phyloP scores from a whole-genome alignment of 108 stramenopile genomes.

The Cyclotella choctawhatcheeana region DNA sequence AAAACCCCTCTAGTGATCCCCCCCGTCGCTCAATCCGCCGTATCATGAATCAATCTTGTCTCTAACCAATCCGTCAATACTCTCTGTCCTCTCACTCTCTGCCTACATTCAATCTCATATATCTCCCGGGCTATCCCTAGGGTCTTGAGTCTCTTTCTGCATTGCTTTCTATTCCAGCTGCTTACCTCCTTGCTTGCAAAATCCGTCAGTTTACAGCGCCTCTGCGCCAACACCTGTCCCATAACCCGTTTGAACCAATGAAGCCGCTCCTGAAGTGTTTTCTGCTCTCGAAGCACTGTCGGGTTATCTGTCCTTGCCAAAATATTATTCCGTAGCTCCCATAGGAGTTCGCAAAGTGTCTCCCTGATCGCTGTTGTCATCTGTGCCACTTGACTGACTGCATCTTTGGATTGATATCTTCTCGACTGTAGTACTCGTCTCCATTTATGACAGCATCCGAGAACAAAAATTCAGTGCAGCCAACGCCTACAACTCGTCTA shows the following conservation, averaged over 20 bases:
- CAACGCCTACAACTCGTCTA: too few species aligned
- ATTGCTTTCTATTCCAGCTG: neutral
- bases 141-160: neutral
- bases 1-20: too few species aligned
- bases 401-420: neutral
- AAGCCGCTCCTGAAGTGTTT: neutral
- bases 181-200: neutral
- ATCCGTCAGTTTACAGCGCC: neutral
- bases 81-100: neutral
- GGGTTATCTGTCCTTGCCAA: neutral
- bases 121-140: neutral
- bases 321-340: neutral
- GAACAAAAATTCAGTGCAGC: too few species aligned
- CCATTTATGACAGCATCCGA: too few species aligned
- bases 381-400: neutral
- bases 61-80: constrained; percentile 1
- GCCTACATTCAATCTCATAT: neutral
- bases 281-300: too few species aligned
- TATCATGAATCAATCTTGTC: too few species aligned
- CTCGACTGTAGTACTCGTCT: neutral
- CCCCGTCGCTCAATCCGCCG: too few species aligned
- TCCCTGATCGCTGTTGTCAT: neutral
- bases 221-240: neutral
- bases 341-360: neutral
- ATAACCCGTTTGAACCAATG: neutral